phyloP scores from a whole-genome alignment of 169 alveolate species.

The Eimeria praecox region DNA sequence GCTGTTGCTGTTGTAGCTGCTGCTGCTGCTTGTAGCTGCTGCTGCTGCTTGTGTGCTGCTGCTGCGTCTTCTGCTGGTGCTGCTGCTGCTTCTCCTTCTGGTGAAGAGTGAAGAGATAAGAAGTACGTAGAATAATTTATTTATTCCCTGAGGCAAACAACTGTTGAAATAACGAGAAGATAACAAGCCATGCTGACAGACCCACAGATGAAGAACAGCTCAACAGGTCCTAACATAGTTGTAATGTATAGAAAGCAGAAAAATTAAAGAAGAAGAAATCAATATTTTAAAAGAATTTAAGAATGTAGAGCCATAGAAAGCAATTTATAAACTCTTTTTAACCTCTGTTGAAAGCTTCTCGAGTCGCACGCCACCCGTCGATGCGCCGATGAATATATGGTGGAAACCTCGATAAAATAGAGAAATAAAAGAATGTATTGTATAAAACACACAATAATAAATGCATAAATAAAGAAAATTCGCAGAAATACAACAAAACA shows the following conservation, averaged over 20 bases:
- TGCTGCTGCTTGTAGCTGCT: no score
- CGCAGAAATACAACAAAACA: not conserved
- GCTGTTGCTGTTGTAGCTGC: not conserved
- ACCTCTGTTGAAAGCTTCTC: no score
- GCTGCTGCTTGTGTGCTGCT: no score
- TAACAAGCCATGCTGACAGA: constrained; percentile 76
- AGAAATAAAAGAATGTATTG: not conserved
- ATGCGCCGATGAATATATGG: no score
- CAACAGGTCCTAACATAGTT: constrained; percentile 69
- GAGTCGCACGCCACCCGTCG: no score
- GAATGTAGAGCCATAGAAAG: no score
- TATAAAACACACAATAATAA: not conserved
- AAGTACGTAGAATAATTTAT: no score
- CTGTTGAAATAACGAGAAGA: constrained; percentile 43
- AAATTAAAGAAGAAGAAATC: not conserved
- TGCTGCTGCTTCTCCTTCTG: constrained; percentile 16
- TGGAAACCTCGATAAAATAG: no score
- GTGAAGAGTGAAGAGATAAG: not conserved
- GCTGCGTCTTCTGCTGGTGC: not conserved
- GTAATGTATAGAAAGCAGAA: not conserved
- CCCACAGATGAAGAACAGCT: constrained; percentile 67
- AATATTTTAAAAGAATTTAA: no score
- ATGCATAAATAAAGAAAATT: not conserved
- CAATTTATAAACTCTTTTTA: no score
- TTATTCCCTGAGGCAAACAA: constrained; percentile 68